Percentiles rank a stretch among this genome's conserved stretches.
These are phyloP conservation scores for Chlamydomonas reinhardtii DNA, from an alignment of 163 green algal species.

Conservation along the genomic window DNA sequence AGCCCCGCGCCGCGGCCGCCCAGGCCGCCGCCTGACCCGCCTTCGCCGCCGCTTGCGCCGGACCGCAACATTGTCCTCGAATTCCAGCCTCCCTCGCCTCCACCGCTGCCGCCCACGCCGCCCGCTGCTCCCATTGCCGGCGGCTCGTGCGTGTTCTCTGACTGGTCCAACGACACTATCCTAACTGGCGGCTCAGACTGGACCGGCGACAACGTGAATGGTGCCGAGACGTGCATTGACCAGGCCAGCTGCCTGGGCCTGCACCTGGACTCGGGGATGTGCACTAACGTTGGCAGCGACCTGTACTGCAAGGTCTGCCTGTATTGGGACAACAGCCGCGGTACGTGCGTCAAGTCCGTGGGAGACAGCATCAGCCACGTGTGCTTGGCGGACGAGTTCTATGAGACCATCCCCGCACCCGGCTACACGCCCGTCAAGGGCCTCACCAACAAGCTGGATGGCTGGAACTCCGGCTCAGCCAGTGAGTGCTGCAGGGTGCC, in stretches of 20 bases:
- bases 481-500: no score
- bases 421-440: neutral
- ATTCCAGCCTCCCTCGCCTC: no score
- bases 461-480: neutral
- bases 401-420: neutral
- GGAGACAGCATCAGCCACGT: neutral
- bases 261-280: neutral
- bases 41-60: neutral
- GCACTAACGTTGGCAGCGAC: neutral
- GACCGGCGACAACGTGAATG: neutral
- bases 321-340: constrained; percentile 2
- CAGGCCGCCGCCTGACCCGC: no score
- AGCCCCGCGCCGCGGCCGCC: no score
- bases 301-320: constrained; percentile 24
- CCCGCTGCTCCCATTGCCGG: neutral
- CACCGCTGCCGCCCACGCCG: neutral
- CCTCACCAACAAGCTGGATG: neutral
- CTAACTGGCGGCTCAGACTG: neutral
- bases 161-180: neutral
- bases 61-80: no score
- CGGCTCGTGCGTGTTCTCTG: neutral
- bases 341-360: neutral
- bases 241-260: neutral
- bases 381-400: constrained; percentile 20
- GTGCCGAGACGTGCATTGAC: neutral